Conservation (phyloP, 1,284 basidiomycete species). For the Ceratobasidium papillatum region DNA sequence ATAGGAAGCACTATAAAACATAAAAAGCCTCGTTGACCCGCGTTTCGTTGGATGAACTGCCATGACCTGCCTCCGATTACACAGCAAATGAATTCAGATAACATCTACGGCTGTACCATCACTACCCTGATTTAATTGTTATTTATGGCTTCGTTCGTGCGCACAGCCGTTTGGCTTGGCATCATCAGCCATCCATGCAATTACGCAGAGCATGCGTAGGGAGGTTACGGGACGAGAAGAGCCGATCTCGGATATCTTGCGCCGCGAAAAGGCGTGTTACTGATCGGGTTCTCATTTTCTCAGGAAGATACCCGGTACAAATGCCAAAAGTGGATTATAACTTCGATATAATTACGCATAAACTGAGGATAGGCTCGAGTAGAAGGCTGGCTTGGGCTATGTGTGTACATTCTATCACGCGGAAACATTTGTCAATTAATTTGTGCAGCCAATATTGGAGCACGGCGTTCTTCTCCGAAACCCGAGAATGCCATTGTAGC, state of each 20-base stretch:
- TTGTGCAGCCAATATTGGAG: too few species aligned
- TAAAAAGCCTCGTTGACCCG: background rate
- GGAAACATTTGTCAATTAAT: too few species aligned
- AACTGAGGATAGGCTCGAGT: too few species aligned
- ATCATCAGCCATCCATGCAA: background rate
- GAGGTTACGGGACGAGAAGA: background rate
- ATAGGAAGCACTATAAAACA: background rate
- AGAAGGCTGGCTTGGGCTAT: too few species aligned
- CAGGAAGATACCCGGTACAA: background rate
- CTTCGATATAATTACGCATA: too few species aligned
- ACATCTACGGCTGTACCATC: background rate
- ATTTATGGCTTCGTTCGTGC: background rate
- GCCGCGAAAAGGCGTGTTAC: background rate
- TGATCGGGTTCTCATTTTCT: background rate
- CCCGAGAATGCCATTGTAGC: too few species aligned
- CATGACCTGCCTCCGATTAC: background rate
- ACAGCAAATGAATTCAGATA: background rate
- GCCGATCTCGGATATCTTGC: background rate
- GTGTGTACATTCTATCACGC: too few species aligned
- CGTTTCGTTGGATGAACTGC: background rate
- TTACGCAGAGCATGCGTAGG: background rate
- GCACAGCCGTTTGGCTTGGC: constrained; percentile 1
- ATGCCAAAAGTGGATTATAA: too few species aligned
- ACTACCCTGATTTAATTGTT: background rate
- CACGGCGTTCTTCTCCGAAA: too few species aligned